Conservation (phyloP, 2,329 filamentous ascomycete genomes). For the Drechslera avenae region DNA sequence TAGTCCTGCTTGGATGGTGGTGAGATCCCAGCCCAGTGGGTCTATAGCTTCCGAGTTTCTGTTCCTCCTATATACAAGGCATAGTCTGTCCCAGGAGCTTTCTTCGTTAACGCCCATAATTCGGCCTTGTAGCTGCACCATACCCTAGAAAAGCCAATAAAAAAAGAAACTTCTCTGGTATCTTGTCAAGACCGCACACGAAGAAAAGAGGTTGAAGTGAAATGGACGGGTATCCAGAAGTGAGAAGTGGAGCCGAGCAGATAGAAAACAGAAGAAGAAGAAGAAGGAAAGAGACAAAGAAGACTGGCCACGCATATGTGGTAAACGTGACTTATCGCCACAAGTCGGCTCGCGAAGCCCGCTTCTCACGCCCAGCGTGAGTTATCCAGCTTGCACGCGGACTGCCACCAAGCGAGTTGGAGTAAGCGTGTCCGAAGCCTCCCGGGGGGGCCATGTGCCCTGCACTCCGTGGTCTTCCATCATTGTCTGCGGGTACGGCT, state of each 20-base stretch:
- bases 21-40: conserved; percentile 5
- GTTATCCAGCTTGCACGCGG: conserved; percentile 41
- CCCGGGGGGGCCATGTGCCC: conserved; percentile 33
- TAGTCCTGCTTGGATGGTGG: neutral
- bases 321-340: conserved; percentile 35
- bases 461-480: conserved; percentile 43
- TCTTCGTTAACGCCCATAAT: conserved; percentile 4
- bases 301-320: neutral
- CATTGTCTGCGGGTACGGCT: conserved; percentile 59
- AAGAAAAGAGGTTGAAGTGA: neutral
- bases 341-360: conserved; percentile 42
- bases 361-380: conserved; percentile 39
- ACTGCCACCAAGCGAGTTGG: conserved; percentile 30
- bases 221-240: conserved; percentile 24
- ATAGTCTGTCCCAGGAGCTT: neutral
- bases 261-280: too few relatives aligned
- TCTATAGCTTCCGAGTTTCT: conserved; percentile 2
- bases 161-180: conserved; percentile 9
- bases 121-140: conserved; percentile 3
- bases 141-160: neutral
- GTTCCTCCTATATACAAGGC: too few relatives aligned
- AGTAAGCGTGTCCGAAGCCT: conserved; percentile 33
- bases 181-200: conserved; percentile 11
- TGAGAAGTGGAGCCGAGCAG: conserved; percentile 13
- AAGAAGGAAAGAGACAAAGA: conserved; percentile 1